Conservation (phyloP, 2,329 filamentous ascomycete species). For the Diplodia mutila region DNA sequence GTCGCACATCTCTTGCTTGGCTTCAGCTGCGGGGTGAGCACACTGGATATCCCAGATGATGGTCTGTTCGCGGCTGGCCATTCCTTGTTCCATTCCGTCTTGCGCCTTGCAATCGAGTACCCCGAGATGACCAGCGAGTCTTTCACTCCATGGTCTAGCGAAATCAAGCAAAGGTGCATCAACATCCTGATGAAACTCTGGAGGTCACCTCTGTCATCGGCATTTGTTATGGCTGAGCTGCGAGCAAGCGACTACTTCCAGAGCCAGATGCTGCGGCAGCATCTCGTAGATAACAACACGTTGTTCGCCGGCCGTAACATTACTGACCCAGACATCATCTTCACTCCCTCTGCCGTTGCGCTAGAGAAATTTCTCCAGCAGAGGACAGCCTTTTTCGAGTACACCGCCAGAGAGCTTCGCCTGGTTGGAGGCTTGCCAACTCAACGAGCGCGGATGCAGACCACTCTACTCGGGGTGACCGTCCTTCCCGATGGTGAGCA, state of each 20-base stretch:
- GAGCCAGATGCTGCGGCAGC: constrained; percentile 71
- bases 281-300: constrained; percentile 69
- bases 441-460: constrained; percentile 52
- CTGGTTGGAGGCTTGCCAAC: constrained; percentile 69
- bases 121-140: constrained; percentile 54
- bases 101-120: constrained; percentile 71
- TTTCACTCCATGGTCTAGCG: constrained; percentile 47
- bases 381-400: constrained; percentile 79
- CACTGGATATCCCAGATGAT: constrained; percentile 68
- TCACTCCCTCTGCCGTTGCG: constrained; percentile 67
- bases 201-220: constrained; percentile 77
- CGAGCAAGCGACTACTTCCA: constrained; percentile 80
- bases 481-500: constrained; percentile 67
- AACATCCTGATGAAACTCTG: constrained; percentile 78
- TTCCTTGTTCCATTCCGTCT: constrained; percentile 82
- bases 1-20: constrained; percentile 90
- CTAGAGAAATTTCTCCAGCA: constrained; percentile 78
- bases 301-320: constrained; percentile 74
- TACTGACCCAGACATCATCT: constrained; percentile 67
- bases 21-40: constrained; percentile 75
- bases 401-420: constrained; percentile 82
- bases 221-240: constrained; percentile 76
- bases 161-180: constrained; percentile 50
- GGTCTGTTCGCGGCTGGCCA: constrained; percentile 71
- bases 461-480: constrained; percentile 76